Conservation (phyloP, 371 early-diverging fungal species). For the Parasitella parasitica region DNA sequence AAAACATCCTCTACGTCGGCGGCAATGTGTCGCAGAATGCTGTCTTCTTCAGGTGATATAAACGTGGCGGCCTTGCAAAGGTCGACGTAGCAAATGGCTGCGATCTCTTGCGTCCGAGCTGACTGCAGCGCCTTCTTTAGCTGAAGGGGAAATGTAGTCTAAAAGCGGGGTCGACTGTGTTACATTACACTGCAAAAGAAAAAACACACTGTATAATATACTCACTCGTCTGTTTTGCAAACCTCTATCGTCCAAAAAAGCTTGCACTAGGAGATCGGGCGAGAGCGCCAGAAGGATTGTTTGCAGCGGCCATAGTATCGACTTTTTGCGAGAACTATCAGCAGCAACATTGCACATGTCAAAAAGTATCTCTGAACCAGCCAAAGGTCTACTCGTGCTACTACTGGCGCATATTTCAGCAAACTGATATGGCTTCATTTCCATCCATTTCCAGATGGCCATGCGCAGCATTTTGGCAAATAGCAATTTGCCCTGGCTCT, state of each 20-base stretch:
- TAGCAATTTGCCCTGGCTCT: constrained; percentile 65
- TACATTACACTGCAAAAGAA: background rate
- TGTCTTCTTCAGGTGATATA: constrained; percentile 60
- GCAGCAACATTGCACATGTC: constrained; percentile 67
- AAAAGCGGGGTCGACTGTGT: background rate
- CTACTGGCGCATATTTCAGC: constrained; percentile 59
- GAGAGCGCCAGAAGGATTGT: constrained; percentile 73
- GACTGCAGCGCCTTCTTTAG: constrained; percentile 62
- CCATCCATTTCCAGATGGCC: constrained; percentile 90
- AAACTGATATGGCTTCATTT: constrained; percentile 73
- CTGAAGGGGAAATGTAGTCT: constrained; percentile 65
- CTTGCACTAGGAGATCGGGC: constrained; percentile 70
- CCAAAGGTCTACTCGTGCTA: constrained; percentile 61
- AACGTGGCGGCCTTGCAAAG: constrained; percentile 72
- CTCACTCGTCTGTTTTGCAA: constrained; percentile 38
- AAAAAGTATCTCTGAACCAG: constrained; percentile 77
- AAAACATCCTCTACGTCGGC: constrained; percentile 70
- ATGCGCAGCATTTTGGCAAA: constrained; percentile 68
- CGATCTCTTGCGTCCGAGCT: constrained; percentile 60
- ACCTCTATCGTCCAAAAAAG: constrained; percentile 46
- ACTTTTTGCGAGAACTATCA: constrained; percentile 62
- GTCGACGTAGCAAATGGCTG: constrained; percentile 73
- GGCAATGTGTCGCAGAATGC: constrained; percentile 62
- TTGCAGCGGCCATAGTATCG: constrained; percentile 79
- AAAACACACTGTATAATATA: too few relatives aligned